Evolutionary conservation across 164 flowering plant species (phyloP), one percentile per base, ranked within the genome.

Genomic region (Warburgia ugandensis): DNA sequence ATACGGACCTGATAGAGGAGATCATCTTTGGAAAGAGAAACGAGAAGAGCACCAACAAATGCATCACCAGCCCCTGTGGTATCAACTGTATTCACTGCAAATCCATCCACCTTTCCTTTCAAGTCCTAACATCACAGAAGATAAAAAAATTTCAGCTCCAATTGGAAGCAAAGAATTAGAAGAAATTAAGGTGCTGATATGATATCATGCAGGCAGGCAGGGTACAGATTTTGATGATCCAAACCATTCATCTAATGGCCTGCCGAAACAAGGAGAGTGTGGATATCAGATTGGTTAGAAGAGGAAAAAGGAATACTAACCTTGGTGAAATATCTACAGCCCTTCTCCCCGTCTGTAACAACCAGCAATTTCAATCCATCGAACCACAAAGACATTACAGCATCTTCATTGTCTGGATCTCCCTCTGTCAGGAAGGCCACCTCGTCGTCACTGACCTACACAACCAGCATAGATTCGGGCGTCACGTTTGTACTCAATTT

Each of bases 51-150:
- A 3, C 95, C 95, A 23, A 86, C 88, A 54, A 86, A 86, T n/a
- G 88, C 56, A 63, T 83, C 95, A 27, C 95, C 91, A 1, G 95
- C 95, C 8, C 95, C 91, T 21, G 95, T 86, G 33, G 91, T 77
- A 55, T 86, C 88, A 5, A 86, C 72, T 1, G 86, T 50, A 3
- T 76, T 64, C 61, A 86, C 88, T 1, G 68, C 26, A 59, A 59
- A 76, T 14, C 83, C 90, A 12, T 22, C 16, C 13, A 81, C 84
- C 48, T 22, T 63, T 50, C 95, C 90, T 53, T 67, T 77, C 54
- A 86, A 86, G 14, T 29, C 64, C 95, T 81, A 68, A 42, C 13
- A 43, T 11, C 19, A 17, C 20, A 13, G 16, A 17, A 36, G 8
- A 26, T 1, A 6, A 17, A 25, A 20, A 37, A 25, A 3, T 36